phyloP scores from a whole-genome alignment of 1,284 basidiomycete genomes.

The Ganoderma resinaceum region DNA sequence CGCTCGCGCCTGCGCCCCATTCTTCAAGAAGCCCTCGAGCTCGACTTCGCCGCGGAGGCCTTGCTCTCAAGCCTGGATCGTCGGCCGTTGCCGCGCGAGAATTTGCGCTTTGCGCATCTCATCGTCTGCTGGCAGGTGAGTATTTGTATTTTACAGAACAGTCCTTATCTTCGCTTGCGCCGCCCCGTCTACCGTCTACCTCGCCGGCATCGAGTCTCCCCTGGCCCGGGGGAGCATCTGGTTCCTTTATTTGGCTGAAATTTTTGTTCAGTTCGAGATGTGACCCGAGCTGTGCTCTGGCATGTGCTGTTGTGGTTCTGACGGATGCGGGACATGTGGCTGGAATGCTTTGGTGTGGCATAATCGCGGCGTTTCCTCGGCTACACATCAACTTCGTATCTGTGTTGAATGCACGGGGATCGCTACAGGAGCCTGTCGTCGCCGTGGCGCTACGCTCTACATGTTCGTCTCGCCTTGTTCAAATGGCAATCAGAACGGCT shows the following conservation, averaged over 20 bases:
- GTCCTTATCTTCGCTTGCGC: neutral
- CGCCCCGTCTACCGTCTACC: neutral
- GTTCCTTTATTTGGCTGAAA: neutral
- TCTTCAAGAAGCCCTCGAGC: neutral
- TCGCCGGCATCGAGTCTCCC: neutral
- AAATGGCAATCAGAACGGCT: too few relatives aligned
- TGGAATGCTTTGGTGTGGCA: neutral
- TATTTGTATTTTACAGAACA: neutral
- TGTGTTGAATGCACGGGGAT: too few relatives aligned
- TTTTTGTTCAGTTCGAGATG: neutral
- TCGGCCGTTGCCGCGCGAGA: neutral
- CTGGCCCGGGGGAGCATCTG: neutral
- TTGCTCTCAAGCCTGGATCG: neutral
- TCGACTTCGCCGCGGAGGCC: too few relatives aligned
- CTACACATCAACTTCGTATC: too few relatives aligned
- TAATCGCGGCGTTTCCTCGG: neutral
- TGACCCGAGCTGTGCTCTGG: neutral
- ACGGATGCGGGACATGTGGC: neutral
- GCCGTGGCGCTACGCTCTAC: neutral
- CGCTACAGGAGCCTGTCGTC: neutral
- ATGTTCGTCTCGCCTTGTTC: too few relatives aligned
- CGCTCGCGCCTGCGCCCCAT: too few relatives aligned
- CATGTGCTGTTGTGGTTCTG: neutral
- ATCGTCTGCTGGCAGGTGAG: neutral
- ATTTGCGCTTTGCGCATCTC: neutral